Conservation (phyloP, 106 monocot genomes). For the Phalaenopsis equestris region DNA sequence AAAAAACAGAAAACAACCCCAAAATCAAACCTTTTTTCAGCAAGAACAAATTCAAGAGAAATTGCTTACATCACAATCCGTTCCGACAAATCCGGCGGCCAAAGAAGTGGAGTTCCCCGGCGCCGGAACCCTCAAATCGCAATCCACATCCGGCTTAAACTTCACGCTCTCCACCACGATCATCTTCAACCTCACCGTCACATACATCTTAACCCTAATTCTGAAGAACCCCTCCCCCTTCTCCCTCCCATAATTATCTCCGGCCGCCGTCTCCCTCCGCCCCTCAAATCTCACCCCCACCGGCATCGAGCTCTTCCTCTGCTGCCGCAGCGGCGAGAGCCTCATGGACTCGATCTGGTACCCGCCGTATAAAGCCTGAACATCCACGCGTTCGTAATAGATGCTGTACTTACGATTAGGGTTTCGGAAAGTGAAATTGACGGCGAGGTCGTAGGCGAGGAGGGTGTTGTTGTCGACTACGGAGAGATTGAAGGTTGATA, state of each 20-base stretch:
- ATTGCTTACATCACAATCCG: conserved; percentile 10
- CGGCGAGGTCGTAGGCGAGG: conserved; percentile 16
- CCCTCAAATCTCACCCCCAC: conserved; percentile 7
- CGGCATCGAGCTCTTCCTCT: conserved; percentile 16
- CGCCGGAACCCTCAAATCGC: conserved; percentile 17
- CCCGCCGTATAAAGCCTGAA: conserved; percentile 1
- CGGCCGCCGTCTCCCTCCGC: conserved; percentile 2
- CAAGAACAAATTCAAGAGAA: not conserved
- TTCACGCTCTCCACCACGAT: conserved; percentile 12
- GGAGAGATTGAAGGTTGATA: conserved; percentile 7
- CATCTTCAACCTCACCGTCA: conserved; percentile 26
- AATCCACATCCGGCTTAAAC: conserved; percentile 25
- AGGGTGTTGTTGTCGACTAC: not conserved
- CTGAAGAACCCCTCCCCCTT: conserved; percentile 16
- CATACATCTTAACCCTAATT: conserved; percentile 13
- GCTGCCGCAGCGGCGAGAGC: conserved; percentile 14
- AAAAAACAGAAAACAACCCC: no score
- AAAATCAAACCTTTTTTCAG: not conserved
- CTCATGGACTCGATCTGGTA: not conserved
- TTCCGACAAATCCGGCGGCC: conserved; percentile 9
- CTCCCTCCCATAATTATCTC: conserved; percentile 9
- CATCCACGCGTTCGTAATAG: conserved; percentile 12
- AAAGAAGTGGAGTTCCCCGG: conserved; percentile 2
- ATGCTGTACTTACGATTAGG: conserved; percentile 15
- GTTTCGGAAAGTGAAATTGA: conserved; percentile 20